phyloP scores from a whole-genome alignment of 169 alveolate species.

The Cystoisospora suis region DNA sequence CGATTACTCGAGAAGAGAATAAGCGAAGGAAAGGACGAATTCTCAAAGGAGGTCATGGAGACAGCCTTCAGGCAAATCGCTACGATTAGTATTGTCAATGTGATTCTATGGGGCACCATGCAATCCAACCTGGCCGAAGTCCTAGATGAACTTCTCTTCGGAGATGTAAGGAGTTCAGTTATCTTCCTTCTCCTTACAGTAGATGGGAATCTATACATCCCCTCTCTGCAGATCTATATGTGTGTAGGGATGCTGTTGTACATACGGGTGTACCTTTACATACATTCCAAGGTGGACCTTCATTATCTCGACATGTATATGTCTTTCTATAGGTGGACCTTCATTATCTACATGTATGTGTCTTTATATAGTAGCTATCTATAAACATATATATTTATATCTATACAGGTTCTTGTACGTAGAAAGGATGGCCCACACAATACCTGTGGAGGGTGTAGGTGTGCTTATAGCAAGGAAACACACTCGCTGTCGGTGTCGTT shows the following conservation, averaged over 20 bases:
- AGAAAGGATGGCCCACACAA: too few species aligned
- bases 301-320: not conserved
- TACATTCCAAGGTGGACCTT: too few species aligned
- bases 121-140: constrained; percentile 81
- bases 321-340: not conserved
- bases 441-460: too few species aligned
- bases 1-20: constrained; percentile 73
- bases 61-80: constrained; percentile 83
- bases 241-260: not conserved
- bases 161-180: constrained; percentile 72
- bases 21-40: constrained; percentile 76
- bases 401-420: too few species aligned
- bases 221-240: not conserved
- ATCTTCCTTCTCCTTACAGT: too few species aligned
- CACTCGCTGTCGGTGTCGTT: too few species aligned
- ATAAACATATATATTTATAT: too few species aligned
- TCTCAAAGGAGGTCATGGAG: constrained; percentile 78
- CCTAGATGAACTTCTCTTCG: constrained; percentile 75
- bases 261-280: not conserved
- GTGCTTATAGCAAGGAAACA: too few species aligned
- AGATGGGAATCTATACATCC: too few species aligned
- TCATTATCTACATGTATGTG: not conserved
- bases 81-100: constrained; percentile 78
- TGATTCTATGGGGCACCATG: constrained; percentile 80
- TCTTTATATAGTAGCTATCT: too few species aligned